Conservation (phyloP, 495 filamentous ascomycete genomes). For the Talaromyces wortmannii region DNA sequence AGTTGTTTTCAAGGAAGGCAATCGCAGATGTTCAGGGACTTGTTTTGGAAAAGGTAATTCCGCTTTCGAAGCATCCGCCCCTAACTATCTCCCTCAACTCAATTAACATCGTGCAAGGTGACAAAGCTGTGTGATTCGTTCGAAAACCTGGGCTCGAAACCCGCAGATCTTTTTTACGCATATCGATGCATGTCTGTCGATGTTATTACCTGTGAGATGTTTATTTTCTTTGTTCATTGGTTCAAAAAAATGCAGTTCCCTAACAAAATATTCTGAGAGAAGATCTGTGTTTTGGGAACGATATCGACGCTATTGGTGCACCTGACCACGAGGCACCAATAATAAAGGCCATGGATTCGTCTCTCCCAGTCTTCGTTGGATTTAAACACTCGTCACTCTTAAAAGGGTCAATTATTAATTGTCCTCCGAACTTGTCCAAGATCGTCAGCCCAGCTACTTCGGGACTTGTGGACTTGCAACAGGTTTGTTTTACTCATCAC, state of each 20-base stretch:
- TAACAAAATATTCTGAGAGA: background rate
- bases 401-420: slow-evolving; percentile 15
- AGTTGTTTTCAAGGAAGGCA: slow-evolving; percentile 26
- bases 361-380: slow-evolving; percentile 6
- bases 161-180: slow-evolving; percentile 21
- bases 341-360: slow-evolving; percentile 18
- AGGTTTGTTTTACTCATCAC: background rate
- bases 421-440: slow-evolving; percentile 20
- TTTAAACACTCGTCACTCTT: slow-evolving; percentile 26
- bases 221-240: background rate
- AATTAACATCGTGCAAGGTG: background rate
- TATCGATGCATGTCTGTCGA: slow-evolving; percentile 32
- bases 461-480: slow-evolving; percentile 20
- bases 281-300: slow-evolving; percentile 25
- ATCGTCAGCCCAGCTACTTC: slow-evolving; percentile 17
- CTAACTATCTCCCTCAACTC: background rate
- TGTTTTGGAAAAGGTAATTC: slow-evolving; percentile 21
- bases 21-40: slow-evolving; percentile 23
- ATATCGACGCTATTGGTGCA: slow-evolving; percentile 18
- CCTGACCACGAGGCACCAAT: slow-evolving; percentile 25
- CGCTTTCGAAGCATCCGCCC: background rate
- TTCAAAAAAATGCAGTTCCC: background rate
- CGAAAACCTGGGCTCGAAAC: slow-evolving; percentile 1
- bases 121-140: slow-evolving; percentile 4
- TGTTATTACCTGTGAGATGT: slow-evolving; percentile 17